Evolutionary conservation across 2,329 filamentous ascomycete genomes (phyloP).

Genomic region (Xylariaceae sp.): DNA sequence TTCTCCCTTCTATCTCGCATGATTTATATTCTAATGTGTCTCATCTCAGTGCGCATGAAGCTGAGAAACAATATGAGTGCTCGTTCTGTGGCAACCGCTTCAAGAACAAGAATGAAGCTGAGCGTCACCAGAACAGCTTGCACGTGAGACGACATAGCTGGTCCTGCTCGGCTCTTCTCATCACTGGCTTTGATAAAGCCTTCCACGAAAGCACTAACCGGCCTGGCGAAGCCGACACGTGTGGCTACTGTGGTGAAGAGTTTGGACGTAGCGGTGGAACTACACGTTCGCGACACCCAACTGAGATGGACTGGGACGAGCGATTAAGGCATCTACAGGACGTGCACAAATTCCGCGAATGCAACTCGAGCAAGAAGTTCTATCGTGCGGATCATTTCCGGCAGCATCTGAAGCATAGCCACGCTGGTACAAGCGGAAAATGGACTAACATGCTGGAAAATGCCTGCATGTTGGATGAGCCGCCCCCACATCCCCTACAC

Average conservation of each 20-base stretch:
- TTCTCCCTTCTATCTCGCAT: background rate
- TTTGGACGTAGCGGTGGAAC: constrained; percentile 54
- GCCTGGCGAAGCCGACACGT: constrained; percentile 68
- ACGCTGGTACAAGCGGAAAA: constrained; percentile 91
- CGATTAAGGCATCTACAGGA: constrained; percentile 82
- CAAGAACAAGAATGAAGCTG: constrained; percentile 98
- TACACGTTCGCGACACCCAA: constrained; percentile 46
- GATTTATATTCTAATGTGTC: constrained; percentile 17
- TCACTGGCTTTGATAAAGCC: constrained; percentile 65
- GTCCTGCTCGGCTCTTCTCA: constrained; percentile 79
- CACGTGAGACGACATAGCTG: constrained; percentile 90
- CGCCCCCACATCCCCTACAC: constrained; percentile 50
- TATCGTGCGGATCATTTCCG: constrained; percentile 96
- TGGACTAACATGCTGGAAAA: constrained; percentile 99
- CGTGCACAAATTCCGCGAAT: constrained; percentile 94
- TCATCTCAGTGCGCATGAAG: constrained; percentile 67
- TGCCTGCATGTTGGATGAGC: constrained; percentile 89
- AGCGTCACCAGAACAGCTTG: constrained; percentile 91
- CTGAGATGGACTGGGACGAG: constrained; percentile 81
- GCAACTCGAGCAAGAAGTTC: constrained; percentile 98
- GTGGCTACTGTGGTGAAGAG: constrained; percentile 93
- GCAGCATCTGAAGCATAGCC: constrained; percentile 96
- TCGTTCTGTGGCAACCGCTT: constrained; percentile 90
- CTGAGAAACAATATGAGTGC: constrained; percentile 95
- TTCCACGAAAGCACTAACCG: constrained; percentile 75